Evolutionary conservation across 331 rosid genomes (phyloP).

Genomic region (Erythrophleum ivorense): DNA sequence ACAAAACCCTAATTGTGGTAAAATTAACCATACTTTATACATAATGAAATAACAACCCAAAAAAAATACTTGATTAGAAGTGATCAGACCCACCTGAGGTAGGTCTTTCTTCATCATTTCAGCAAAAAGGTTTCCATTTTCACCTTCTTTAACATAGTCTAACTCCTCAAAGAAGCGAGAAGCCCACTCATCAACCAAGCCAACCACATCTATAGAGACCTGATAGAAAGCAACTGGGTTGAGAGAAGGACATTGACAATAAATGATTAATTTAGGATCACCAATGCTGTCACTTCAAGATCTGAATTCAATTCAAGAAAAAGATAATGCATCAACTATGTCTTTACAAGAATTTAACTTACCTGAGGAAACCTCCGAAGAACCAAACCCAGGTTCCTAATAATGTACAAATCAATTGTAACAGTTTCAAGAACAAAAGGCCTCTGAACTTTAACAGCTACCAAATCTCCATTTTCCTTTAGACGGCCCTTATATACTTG

Average conservation of each 20-base stretch:
- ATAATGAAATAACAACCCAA: conserved; percentile 1
- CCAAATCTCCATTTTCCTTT: conserved; percentile 92
- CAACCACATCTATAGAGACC: conserved; percentile 94
- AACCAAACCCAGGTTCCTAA: conserved; percentile 88
- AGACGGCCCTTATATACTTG: conserved; percentile 98
- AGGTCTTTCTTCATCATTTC: conserved; percentile 98
- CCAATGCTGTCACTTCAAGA: conserved; percentile 26
- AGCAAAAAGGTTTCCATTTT: conserved; percentile 86
- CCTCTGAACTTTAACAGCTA: conserved; percentile 98
- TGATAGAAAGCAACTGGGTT: conserved; percentile 41
- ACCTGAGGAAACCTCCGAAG: conserved; percentile 96
- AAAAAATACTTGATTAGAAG: conserved; percentile 15
- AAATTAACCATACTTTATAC: conserved; percentile 9
- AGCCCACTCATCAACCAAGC: conserved; percentile 99
- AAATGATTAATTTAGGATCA: conserved; percentile 28
- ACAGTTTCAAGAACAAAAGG: conserved; percentile 99
- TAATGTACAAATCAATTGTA: conserved; percentile 81
- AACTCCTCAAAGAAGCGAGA: conserved; percentile 98
- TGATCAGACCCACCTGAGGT: conserved; percentile 77
- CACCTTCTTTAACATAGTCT: conserved; percentile 95
- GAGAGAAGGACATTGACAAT: conserved; percentile 37
- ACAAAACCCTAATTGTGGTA: background rate
- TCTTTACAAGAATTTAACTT: conserved; percentile 42
- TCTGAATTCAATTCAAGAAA: conserved; percentile 10
- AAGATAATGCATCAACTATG: conserved; percentile 20